Conservation (phyloP, 441 rosid species). For the Dalechampia spathulata region DNA sequence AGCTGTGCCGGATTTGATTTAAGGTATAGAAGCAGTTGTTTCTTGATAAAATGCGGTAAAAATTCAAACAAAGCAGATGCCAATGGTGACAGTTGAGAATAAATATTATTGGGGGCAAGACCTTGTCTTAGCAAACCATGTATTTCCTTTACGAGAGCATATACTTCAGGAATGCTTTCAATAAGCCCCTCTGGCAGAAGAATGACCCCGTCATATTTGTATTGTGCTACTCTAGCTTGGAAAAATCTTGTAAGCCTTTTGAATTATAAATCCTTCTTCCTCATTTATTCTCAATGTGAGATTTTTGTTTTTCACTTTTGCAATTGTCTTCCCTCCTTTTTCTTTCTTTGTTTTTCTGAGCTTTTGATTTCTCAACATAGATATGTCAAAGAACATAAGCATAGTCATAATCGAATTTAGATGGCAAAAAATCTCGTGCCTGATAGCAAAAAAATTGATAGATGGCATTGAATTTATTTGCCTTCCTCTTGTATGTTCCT, state of each 20-base stretch:
- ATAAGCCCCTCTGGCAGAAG: slow-evolving; percentile 96
- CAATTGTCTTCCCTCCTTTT: no score
- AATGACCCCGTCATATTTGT: slow-evolving; percentile 90
- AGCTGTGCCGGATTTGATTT: slow-evolving; percentile 99
- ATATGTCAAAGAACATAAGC: slow-evolving; percentile 97
- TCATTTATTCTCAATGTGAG: no score
- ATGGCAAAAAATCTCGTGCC: slow-evolving; percentile 97
- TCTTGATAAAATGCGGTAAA: slow-evolving; percentile 87
- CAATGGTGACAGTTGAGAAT: slow-evolving; percentile 96
- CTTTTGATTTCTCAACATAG: no score
- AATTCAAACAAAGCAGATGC: slow-evolving; percentile 93
- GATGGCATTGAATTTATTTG: slow-evolving; percentile 91
- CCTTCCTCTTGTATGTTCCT: slow-evolving; percentile 92
- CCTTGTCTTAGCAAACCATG: slow-evolving; percentile 80
- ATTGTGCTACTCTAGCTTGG: slow-evolving; percentile 43
- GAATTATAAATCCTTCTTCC: no score
- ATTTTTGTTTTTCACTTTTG: no score
- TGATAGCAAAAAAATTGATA: slow-evolving; percentile 99
- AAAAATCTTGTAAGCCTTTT: no score
- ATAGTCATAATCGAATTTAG: slow-evolving; percentile 94
- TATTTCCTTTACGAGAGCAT: slow-evolving; percentile 96
- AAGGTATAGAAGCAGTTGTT: slow-evolving; percentile 88
- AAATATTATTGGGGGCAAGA: slow-evolving; percentile 58
- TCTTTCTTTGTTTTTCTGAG: no score
- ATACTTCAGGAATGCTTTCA: slow-evolving; percentile 96